These are phyloP conservation scores for Astragalus membranaceus DNA, from an alignment of 306 rosid species.

Conservation along the genomic window DNA sequence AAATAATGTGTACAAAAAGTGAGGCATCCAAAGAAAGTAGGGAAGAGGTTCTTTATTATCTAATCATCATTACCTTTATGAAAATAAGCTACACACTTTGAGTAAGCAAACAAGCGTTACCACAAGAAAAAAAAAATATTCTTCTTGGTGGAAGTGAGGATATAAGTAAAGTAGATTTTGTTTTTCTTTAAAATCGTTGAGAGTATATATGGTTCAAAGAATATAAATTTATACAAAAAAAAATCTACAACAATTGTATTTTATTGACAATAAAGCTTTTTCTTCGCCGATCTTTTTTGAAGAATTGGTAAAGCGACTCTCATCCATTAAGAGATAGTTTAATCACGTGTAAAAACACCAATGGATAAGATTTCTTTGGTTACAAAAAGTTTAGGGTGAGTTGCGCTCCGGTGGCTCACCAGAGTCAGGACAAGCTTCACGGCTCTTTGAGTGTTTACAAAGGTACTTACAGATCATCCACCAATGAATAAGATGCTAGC, in stretches of 20 bases:
- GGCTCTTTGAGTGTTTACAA: no score
- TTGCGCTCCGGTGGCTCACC: no score
- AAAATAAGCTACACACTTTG: constrained; percentile 34
- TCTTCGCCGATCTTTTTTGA: not conserved
- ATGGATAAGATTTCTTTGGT: no score
- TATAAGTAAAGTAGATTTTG: constrained; percentile 12
- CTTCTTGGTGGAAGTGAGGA: constrained; percentile 9
- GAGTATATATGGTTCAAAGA: constrained; percentile 25
- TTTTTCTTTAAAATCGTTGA: not conserved
- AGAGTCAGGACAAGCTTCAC: no score
- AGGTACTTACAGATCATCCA: no score
- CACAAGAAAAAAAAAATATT: not conserved
- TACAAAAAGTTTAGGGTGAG: no score
- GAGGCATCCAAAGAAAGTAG: constrained; percentile 40
- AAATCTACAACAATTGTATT: not conserved
- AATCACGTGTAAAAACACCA: no score
- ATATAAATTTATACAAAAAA: not conserved
- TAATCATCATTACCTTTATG: constrained; percentile 32
- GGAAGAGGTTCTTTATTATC: constrained; percentile 17
- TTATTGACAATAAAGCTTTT: not conserved
- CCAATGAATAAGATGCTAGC: constrained; percentile 7
- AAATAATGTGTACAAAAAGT: constrained; percentile 20
- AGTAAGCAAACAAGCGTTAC: constrained; percentile 28
- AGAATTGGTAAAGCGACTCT: no score
- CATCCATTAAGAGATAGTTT: no score